Evolutionary conservation across 345 rosid genomes (phyloP).

Genomic region (Euphorbia peplus): DNA sequence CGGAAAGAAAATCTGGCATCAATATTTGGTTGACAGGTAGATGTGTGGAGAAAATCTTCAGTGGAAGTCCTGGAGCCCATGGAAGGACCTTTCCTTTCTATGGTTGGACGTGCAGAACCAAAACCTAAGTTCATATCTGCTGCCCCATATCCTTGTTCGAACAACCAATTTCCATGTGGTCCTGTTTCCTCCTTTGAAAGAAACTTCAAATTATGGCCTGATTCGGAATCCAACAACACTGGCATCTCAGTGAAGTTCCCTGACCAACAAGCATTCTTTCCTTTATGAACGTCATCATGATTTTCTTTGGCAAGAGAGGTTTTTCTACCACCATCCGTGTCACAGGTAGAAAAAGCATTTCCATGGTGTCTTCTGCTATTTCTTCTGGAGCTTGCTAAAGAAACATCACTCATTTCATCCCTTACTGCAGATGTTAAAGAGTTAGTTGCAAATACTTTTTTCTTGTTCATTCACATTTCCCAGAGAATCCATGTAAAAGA

Average conservation of each 20-base stretch:
- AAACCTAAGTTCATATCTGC: conserved; percentile 29
- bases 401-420: conserved; percentile 31
- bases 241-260: conserved; percentile 25
- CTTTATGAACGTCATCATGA: conserved; percentile 22
- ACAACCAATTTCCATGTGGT: conserved; percentile 23
- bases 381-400: conserved; percentile 26
- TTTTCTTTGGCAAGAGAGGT: conserved; percentile 24
- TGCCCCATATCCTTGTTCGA: conserved; percentile 36
- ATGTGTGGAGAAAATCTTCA: conserved; percentile 23
- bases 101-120: conserved; percentile 22
- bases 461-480: too few relatives aligned
- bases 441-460: too few relatives aligned
- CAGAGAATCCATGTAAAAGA: not conserved
- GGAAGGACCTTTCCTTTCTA: conserved; percentile 24
- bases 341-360: conserved; percentile 29
- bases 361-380: conserved; percentile 27
- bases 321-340: conserved; percentile 18
- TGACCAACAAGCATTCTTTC: conserved; percentile 23
- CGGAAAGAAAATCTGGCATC: conserved; percentile 17
- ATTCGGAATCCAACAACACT: conserved; percentile 29
- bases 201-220: conserved; percentile 24
- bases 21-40: conserved; percentile 16
- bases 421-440: conserved; percentile 37
- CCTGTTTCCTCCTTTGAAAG: conserved; percentile 28
- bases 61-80: conserved; percentile 19